A percentile compares a stretch with the other conserved stretches of the same genome.
phyloP scores from a whole-genome alignment of 495 filamentous ascomycete genomes.

The Geopyxis carbonaria region DNA sequence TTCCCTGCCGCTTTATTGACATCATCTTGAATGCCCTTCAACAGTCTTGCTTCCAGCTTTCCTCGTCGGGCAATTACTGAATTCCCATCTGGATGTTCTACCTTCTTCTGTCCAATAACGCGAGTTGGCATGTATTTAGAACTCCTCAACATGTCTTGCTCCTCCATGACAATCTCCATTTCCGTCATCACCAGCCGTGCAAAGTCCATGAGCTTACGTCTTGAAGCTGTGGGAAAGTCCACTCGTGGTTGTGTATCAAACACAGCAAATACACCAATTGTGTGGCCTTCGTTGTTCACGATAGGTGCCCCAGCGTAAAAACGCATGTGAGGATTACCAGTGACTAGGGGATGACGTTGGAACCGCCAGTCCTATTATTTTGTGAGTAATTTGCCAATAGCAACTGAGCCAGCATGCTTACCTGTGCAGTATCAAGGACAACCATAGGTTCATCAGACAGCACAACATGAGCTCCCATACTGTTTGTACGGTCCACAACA shows the following conservation, averaged over 20 bases:
- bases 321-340: constrained; percentile 22
- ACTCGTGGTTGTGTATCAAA: constrained; percentile 23
- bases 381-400: too few relatives aligned
- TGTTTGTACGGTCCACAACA: constrained; percentile 19
- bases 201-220: constrained; percentile 26
- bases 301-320: constrained; percentile 32
- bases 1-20: constrained; percentile 3
- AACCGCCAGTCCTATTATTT: constrained; percentile 31
- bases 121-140: neutral
- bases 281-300: constrained; percentile 23
- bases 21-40: constrained; percentile 13
- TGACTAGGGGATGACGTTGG: constrained; percentile 24
- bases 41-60: neutral
- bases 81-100: neutral
- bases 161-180: constrained; percentile 25
- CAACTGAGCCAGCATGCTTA: constrained; percentile 10
- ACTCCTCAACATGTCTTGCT: constrained; percentile 9
- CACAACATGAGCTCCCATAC: constrained; percentile 29
- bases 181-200: constrained; percentile 24
- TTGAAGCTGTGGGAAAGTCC: constrained; percentile 21
- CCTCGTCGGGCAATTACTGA: constrained; percentile 1
- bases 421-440: constrained; percentile 27
- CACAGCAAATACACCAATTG: constrained; percentile 28
- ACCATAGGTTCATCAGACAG: constrained; percentile 26
- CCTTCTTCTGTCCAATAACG: constrained; percentile 1